These are phyloP conservation scores for Tephrocybe sp. DNA, from an alignment of 768 basidiomycete species.

Conservation along the genomic window DNA sequence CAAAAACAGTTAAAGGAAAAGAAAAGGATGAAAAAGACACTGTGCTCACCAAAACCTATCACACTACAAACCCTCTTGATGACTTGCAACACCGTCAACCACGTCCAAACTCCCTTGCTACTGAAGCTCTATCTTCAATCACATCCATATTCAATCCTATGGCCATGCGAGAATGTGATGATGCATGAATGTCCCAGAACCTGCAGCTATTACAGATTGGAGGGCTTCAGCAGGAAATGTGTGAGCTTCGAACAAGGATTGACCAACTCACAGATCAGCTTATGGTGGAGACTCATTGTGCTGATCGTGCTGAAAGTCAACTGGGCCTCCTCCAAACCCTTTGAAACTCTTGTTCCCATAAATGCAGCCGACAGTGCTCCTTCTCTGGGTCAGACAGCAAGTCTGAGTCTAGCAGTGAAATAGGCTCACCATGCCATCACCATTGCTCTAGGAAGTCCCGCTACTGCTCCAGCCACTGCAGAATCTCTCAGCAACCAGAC, in stretches of 20 bases:
- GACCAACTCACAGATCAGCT: not conserved
- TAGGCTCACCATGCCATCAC: too few species aligned
- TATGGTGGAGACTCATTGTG: too few species aligned
- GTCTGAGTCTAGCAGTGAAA: too few species aligned
- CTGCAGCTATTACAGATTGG: slow-evolving; percentile 9
- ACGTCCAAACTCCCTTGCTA: not conserved
- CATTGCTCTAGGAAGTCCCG: too few species aligned
- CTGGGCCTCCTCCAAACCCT: too few species aligned
- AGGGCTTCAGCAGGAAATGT: slow-evolving; percentile 1
- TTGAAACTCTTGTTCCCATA: too few species aligned
- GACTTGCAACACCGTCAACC: not conserved
- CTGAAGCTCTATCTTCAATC: slow-evolving; percentile 5
- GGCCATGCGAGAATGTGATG: slow-evolving; percentile 1
- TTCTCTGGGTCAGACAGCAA: too few species aligned
- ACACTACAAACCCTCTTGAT: not conserved
- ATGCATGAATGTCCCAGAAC: slow-evolving; percentile 2
- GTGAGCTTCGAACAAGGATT: not conserved
- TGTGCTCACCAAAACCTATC: slow-evolving; percentile 5
- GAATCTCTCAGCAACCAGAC: too few species aligned
- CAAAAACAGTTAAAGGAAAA: too few species aligned
- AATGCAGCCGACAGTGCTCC: too few species aligned
- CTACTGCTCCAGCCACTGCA: too few species aligned
- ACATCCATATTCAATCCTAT: slow-evolving; percentile 7
- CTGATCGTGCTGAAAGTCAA: too few species aligned
- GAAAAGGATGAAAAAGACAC: not conserved